Base-by-base conservation (phyloP, 306 rosid species). In the Nissolia schottii region DNA sequence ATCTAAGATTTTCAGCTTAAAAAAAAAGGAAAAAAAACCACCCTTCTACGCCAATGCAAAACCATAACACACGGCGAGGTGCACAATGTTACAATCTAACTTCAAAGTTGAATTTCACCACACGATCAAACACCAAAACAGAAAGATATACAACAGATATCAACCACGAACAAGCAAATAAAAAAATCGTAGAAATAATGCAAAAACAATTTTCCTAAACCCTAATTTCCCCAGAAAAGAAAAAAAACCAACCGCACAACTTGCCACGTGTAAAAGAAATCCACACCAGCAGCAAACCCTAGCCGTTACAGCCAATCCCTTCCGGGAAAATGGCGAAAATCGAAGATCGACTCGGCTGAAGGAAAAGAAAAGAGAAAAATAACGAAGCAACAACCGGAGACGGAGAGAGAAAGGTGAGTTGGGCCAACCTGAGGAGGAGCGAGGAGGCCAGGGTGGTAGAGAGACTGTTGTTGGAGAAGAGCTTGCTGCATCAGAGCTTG, bases 401-500 rank as follows among this genome's bases (percentile, higher is more conserved):
- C 41, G 38, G 10, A 22, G 79, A 61, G n/a, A 8, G 1, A 29
- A 49, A 6, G 41, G 6, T 8, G 25, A 55, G 66, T 4, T 19
- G 56, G 66, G 31, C 23, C 74, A 77, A 94, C 98, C 98, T 94
- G 98, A 54, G 98, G 97, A 12, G 97, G 96, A 87, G 98, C 98
- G 31, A 94, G 23, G 43, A 94, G 92, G 51, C 95, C 98, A 13
- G 98, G 97, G 62, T 94, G 98, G 79, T 94, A 94, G 76, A 94
- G 88, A 67, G 98, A 87, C 46, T 94, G 98, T 56, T 94, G 98
- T 74, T 94, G 98, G 24, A 94, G 89, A 62, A 94, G 90, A 76
- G 98, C 97, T 71, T 94, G 98, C 41, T 94, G 98, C 96, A 94
- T 91, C 92, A 94, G 79, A 85, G 97, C 97, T 84, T 94, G 98